Evolutionary conservation across 2,329 filamentous ascomycete genomes (phyloP).

Genomic region (Hymenoscyphus albidus): DNA sequence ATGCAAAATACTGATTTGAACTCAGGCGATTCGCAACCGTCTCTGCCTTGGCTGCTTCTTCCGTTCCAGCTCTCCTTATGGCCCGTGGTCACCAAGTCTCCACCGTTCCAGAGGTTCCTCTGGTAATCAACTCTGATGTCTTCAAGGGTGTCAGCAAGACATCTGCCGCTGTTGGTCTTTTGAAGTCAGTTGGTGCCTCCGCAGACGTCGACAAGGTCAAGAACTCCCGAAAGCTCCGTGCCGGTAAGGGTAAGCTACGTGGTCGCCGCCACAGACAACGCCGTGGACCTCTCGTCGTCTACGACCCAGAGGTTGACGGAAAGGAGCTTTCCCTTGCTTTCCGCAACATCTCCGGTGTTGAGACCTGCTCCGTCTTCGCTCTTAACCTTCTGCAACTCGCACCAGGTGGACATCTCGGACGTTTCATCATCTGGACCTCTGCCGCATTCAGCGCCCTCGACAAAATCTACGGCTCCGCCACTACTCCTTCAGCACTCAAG

Average conservation of each 20-base stretch:
- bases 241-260: conserved; percentile 98
- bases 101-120: conserved; percentile 89
- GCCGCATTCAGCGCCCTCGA: conserved; percentile 95
- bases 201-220: conserved; percentile 93
- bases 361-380: conserved; percentile 89
- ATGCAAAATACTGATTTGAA: background rate
- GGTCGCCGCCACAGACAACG: conserved; percentile 96
- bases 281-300: conserved; percentile 95
- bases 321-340: conserved; percentile 91
- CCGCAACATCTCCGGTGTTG: conserved; percentile 98
- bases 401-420: conserved; percentile 96
- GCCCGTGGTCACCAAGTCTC: conserved; percentile 96
- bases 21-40: conserved; percentile 90
- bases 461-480: conserved; percentile 93
- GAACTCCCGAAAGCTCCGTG: conserved; percentile 92
- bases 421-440: conserved; percentile 99
- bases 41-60: conserved; percentile 94
- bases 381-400: conserved; percentile 99
- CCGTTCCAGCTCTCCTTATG: conserved; percentile 88
- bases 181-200: conserved; percentile 87
- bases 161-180: conserved; percentile 76
- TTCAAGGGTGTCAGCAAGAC: conserved; percentile 90
- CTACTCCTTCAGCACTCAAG: conserved; percentile 86
- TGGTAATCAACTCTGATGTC: conserved; percentile 87
- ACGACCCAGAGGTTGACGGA: conserved; percentile 92